These are phyloP conservation scores for Saccharomycopsis malanga DNA, from an alignment of 805 yeast genomes.

Conservation along the genomic window DNA sequence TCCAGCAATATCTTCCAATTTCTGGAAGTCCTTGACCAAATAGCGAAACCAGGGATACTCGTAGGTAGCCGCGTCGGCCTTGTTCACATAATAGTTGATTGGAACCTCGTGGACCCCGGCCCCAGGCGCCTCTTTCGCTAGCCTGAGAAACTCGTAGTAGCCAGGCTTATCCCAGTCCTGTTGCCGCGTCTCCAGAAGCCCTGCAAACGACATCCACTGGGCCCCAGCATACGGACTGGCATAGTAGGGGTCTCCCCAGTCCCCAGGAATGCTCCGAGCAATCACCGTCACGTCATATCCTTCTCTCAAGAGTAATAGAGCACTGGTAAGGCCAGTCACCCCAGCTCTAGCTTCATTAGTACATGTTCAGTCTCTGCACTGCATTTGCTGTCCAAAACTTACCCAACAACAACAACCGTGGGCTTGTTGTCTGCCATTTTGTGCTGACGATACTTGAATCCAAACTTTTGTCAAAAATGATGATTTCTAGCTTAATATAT, in stretches of 20 bases:
- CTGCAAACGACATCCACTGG: slow-evolving; percentile 59
- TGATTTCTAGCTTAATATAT: too few species aligned
- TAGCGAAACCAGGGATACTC: slow-evolving; percentile 44
- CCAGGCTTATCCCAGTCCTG: slow-evolving; percentile 42
- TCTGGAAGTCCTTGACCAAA: slow-evolving; percentile 37
- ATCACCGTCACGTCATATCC: slow-evolving; percentile 39
- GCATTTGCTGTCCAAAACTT: slow-evolving; percentile 2
- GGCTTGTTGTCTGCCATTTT: neutral
- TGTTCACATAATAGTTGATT: slow-evolving; percentile 21
- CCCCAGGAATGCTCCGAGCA: slow-evolving; percentile 50
- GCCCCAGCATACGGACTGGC: slow-evolving; percentile 71
- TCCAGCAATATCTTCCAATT: slow-evolving; percentile 26
- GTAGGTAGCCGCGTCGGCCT: slow-evolving; percentile 23
- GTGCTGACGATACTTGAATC: neutral
- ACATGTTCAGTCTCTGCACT: neutral
- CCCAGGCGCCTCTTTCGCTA: slow-evolving; percentile 41
- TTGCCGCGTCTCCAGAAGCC: slow-evolving; percentile 22
- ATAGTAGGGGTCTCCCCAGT: slow-evolving; percentile 42
- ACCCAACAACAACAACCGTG: slow-evolving; percentile 17
- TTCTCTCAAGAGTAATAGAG: slow-evolving; percentile 35
- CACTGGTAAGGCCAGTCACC: slow-evolving; percentile 50
- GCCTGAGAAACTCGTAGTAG: slow-evolving; percentile 38
- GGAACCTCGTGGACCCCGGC: slow-evolving; percentile 38
- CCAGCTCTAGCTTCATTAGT: slow-evolving; percentile 35
- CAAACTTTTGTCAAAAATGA: too few species aligned